Conservation (phyloP, 805 yeast species). For the Isabelozyma gotoi region DNA sequence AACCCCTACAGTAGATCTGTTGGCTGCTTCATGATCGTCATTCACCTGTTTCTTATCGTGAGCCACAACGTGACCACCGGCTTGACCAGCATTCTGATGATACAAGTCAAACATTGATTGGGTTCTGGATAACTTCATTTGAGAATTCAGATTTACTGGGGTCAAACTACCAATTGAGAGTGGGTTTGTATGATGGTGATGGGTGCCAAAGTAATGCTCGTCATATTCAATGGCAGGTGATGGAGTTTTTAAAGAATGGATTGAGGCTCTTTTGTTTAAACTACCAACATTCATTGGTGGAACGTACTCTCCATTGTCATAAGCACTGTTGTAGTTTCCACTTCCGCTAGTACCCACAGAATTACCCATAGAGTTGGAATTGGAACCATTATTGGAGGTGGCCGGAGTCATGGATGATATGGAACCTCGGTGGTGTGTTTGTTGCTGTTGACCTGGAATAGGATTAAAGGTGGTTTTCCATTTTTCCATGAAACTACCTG, state of each 20-base stretch:
- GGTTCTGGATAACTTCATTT: slow-evolving; percentile 26
- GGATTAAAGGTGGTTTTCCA: slow-evolving; percentile 36
- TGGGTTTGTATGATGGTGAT: neutral
- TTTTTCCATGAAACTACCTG: slow-evolving; percentile 44
- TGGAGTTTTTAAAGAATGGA: slow-evolving; percentile 33
- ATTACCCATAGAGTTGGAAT: neutral
- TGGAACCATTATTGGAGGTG: neutral
- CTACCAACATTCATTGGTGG: slow-evolving; percentile 12
- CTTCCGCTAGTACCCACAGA: neutral
- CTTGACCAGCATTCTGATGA: slow-evolving; percentile 5
- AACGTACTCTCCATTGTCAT: slow-evolving; percentile 9
- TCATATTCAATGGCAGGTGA: slow-evolving; percentile 37
- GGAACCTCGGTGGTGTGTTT: neutral
- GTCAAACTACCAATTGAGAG: slow-evolving; percentile 1
- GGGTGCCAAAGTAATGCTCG: slow-evolving; percentile 11
- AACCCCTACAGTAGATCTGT: slow-evolving; percentile 6
- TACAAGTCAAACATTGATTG: slow-evolving; percentile 35
- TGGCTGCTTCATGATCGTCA: neutral
- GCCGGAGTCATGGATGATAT: neutral
- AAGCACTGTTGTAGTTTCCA: neutral
- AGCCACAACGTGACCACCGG: slow-evolving; percentile 4
- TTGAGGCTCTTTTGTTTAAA: slow-evolving; percentile 20
- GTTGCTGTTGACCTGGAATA: neutral
- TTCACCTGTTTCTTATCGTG: slow-evolving; percentile 3
- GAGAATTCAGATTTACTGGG: slow-evolving; percentile 4